Percentiles rank a stretch among this genome's conserved stretches.
These are phyloP conservation scores for Picea abies DNA, from an alignment of 83 land plant genomes.

Conservation along the genomic window DNA sequence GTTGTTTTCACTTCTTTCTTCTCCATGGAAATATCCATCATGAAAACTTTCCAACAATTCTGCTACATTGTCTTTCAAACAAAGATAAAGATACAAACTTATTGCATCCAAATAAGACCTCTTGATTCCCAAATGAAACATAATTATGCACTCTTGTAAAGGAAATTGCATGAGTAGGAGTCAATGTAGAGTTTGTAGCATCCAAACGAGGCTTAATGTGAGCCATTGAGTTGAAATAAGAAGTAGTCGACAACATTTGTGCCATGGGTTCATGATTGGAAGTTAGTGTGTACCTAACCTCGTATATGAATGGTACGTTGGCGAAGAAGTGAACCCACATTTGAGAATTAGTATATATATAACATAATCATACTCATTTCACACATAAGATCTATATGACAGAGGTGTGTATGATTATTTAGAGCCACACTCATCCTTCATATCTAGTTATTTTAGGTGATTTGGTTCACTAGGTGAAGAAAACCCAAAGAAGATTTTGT, in stretches of 20 bases:
- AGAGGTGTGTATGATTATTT: too few relatives aligned
- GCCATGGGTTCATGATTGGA: neutral
- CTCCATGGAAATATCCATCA: constrained; percentile 26
- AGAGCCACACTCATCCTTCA: too few relatives aligned
- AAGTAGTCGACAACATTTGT: neutral
- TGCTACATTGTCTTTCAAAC: neutral
- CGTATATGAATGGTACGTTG: too few relatives aligned
- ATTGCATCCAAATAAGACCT: neutral
- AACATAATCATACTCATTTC: too few relatives aligned
- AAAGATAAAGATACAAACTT: neutral
- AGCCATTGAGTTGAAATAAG: neutral
- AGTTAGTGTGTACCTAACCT: too few relatives aligned
- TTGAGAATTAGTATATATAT: too few relatives aligned
- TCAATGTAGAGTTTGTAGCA: neutral
- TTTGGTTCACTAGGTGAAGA: too few relatives aligned
- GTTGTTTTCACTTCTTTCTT: constrained; percentile 12
- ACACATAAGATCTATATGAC: too few relatives aligned
- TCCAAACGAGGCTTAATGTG: neutral
- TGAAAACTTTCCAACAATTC: neutral
- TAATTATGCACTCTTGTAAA: neutral
- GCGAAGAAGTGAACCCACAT: too few relatives aligned
- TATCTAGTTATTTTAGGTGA: too few relatives aligned
- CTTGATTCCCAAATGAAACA: neutral
- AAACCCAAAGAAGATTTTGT: too few relatives aligned
- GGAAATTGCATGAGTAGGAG: neutral